These are phyloP conservation scores for Aspergillus taichungensis DNA, from an alignment of 495 filamentous ascomycete species.

Conservation along the genomic window DNA sequence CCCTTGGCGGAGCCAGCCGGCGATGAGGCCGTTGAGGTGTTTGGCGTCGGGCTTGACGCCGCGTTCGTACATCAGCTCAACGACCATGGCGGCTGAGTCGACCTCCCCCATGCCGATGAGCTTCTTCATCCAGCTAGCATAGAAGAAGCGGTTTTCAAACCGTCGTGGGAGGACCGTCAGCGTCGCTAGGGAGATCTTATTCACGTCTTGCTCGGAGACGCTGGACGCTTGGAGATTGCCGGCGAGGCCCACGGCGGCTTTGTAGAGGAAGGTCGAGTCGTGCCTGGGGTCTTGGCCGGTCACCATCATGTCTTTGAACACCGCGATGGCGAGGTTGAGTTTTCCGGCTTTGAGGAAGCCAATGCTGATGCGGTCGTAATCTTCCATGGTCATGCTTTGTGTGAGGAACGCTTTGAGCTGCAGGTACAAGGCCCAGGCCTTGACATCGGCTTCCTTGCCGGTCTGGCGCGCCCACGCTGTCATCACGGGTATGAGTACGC, in stretches of 20 bases:
- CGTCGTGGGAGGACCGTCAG: conserved; percentile 48
- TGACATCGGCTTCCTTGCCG: conserved; percentile 33
- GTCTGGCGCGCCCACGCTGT: conserved; percentile 26
- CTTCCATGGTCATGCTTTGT: conserved; percentile 56
- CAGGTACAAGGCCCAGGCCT: conserved; percentile 61
- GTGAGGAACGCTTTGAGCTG: conserved; percentile 51
- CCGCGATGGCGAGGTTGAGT: conserved; percentile 55
- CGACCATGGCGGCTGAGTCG: conserved; percentile 57
- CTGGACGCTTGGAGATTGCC: conserved; percentile 40
- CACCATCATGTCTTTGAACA: conserved; percentile 82
- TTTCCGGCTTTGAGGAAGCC: conserved; percentile 51
- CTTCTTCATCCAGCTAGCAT: conserved; percentile 73
- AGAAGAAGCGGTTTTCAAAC: conserved; percentile 70
- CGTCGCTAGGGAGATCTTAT: conserved; percentile 42
- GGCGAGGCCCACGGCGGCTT: conserved; percentile 32
- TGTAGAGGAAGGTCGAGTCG: conserved; percentile 42
- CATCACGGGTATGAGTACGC: conserved; percentile 61
- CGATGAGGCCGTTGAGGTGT: conserved; percentile 68
- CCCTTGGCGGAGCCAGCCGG: conserved; percentile 60
- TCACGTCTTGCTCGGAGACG: conserved; percentile 38
- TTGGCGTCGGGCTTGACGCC: conserved; percentile 55
- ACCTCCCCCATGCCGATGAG: conserved; percentile 64
- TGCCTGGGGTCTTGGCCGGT: conserved; percentile 42
- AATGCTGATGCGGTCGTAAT: conserved; percentile 63
- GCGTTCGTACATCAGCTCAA: conserved; percentile 58